phyloP scores from a whole-genome alignment of 257 asterid genomes.

The Petunia axillaris region DNA sequence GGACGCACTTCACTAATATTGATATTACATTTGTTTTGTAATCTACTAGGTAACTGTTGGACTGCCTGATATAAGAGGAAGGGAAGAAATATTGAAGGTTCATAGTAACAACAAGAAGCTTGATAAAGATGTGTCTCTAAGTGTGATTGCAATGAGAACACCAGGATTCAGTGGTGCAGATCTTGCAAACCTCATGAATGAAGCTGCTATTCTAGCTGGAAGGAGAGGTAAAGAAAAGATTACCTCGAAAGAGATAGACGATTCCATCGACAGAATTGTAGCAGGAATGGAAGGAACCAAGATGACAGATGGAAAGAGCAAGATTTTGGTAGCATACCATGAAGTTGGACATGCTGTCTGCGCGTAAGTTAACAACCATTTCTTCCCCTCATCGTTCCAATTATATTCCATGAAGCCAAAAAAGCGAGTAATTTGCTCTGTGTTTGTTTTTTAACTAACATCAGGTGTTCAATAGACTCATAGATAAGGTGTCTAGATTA shows the following conservation, averaged over 20 bases:
- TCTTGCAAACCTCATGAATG: conserved; percentile 73
- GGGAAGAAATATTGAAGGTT: conserved; percentile 62
- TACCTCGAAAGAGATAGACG: conserved; percentile 55
- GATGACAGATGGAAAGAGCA: conserved; percentile 76
- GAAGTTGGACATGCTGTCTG: conserved; percentile 70
- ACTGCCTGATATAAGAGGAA: conserved; percentile 64
- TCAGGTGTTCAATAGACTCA: neutral
- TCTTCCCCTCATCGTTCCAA: neutral
- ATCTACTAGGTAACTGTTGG: conserved; percentile 57
- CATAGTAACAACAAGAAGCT: conserved; percentile 57
- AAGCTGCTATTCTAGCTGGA: conserved; percentile 79
- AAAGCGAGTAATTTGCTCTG: neutral
- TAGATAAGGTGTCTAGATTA: neutral
- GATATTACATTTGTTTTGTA: neutral
- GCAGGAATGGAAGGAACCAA: conserved; percentile 85
- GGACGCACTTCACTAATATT: neutral
- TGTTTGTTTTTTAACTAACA: conserved; percentile 6
- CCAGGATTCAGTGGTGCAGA: conserved; percentile 81
- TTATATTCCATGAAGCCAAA: neutral
- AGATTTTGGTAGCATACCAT: conserved; percentile 66
- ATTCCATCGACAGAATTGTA: conserved; percentile 64
- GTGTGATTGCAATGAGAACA: conserved; percentile 70
- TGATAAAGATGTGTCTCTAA: conserved; percentile 46
- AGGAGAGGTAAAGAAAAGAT: conserved; percentile 60
- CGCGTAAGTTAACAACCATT: conserved; percentile 47